Evolutionary conservation across 495 filamentous ascomycete genomes (phyloP).

Genomic region (Penicillium desertorum): DNA sequence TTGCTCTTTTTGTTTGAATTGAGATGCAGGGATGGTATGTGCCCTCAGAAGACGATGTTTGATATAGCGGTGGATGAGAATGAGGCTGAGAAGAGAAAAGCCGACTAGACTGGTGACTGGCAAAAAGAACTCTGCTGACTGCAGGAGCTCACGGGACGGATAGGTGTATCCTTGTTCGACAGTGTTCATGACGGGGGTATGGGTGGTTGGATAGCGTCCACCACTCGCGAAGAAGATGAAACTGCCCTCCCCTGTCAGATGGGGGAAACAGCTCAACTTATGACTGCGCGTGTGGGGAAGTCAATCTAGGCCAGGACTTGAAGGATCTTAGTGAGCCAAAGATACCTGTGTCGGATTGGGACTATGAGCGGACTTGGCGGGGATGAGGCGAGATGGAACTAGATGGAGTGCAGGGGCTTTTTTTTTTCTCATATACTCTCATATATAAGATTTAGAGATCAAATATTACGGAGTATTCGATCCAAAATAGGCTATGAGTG

Average conservation of each 20-base stretch:
- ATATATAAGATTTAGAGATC: constrained; percentile 2
- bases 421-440: too few species aligned
- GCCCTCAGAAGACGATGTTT: neutral
- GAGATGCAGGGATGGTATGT: too few species aligned
- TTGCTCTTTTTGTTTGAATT: neutral
- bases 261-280: constrained; percentile 11
- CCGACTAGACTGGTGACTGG: neutral
- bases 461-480: neutral
- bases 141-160: neutral
- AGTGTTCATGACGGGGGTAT: neutral
- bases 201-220: constrained; percentile 7
- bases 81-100: constrained; percentile 2
- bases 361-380: neutral
- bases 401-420: neutral
- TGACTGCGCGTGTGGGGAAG: constrained; percentile 3
- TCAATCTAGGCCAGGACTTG: neutral
- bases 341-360: neutral
- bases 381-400: constrained; percentile 9
- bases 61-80: constrained; percentile 1
- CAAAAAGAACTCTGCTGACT: neutral
- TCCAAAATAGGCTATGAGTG: neutral
- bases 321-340: neutral
- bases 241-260: constrained; percentile 1
- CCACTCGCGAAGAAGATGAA: constrained; percentile 1
- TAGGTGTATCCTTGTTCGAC: neutral